A percentile compares a stretch with the other conserved stretches of the same genome.
These are phyloP conservation scores for Filosporella fistucella DNA, from an alignment of 495 filamentous ascomycete species.

Conservation along the genomic window DNA sequence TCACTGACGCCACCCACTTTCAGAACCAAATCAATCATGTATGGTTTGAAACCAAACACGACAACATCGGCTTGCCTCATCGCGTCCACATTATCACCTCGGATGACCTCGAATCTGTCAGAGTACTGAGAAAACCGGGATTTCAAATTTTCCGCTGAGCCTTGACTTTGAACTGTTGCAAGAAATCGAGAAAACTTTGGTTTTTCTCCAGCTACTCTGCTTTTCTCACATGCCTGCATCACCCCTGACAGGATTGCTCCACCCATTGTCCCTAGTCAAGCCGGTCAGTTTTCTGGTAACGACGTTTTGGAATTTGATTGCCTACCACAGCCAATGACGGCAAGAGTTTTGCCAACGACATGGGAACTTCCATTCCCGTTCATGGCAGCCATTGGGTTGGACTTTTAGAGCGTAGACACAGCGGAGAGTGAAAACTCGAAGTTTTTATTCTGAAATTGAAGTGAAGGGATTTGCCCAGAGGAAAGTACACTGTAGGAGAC, in stretches of 20 bases:
- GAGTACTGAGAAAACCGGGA: conserved; percentile 1
- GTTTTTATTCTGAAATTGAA: no score
- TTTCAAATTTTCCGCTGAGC: conserved; percentile 39
- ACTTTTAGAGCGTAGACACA: background rate
- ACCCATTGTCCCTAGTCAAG: conserved; percentile 64
- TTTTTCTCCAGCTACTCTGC: conserved; percentile 31
- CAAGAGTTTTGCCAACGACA: background rate
- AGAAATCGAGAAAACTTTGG: conserved; percentile 64
- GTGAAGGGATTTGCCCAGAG: no score
- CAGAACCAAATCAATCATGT: conserved; percentile 62
- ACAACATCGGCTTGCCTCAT: conserved; percentile 30
- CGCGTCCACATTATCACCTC: conserved; percentile 10
- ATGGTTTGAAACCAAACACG: conserved; percentile 73
- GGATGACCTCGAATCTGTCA: conserved; percentile 1
- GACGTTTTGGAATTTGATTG: conserved; percentile 17
- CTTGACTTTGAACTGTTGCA: conserved; percentile 56
- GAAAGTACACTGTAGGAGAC: no score
- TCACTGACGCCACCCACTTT: conserved; percentile 56
- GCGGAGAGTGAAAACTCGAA: no score
- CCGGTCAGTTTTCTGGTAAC: background rate
- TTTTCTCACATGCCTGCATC: conserved; percentile 47
- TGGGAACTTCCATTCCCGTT: background rate
- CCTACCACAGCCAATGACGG: conserved; percentile 64
- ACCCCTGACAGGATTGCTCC: conserved; percentile 80
- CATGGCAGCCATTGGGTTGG: no score